Evolutionary conservation across 2,329 filamentous ascomycete species (phyloP), one percentile per base, ranked within the genome.

Genomic region (Fusarium mangiferae): DNA sequence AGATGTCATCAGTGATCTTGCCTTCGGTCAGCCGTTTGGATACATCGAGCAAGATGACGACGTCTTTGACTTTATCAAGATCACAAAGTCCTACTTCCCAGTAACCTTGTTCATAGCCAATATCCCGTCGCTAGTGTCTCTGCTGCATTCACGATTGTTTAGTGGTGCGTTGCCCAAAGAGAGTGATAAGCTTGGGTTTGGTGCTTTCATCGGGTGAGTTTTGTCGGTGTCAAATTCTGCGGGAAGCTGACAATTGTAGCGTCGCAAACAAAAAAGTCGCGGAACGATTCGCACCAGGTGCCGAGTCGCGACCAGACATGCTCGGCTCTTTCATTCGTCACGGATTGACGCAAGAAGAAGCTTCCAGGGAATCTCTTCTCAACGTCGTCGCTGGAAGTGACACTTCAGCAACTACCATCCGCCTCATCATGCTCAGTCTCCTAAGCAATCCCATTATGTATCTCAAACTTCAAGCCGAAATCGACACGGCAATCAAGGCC

Each of bases 1-100:
- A 4, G 88, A 90, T 70, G 85, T 88, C 14, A 87, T 90, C 66
- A 86, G 84, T 48, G 81, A 83, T 30, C 79, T 90, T 22, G 85
- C 86, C 1, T 83, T 89, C 22, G 87, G 87, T n/a, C 79, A 82
- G 20, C 56, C 84, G 0, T 89, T 88, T 61, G 86, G 87, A 33
- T 84, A 88, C 75, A 79, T 90, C 7, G 76, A 76, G 2, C 78
- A 78, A 12, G 85, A 90, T 71, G 72, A 77, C 3, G 88, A 89
- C 54, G 78, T 86, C 4, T 81, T 85, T 44, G 75, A 76, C 15
- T 84, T 85, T 59, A 65, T 86, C 44, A 74, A 81, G 4, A 69
- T 69, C 18, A 69, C 65, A 20, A 54, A 52, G 6, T 35, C 66
- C 1, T 69, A 45, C 14, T 69, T 69, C 6, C 66, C 66, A 0